Evolutionary conservation across 441 rosid genomes (phyloP).

Genomic region (Populus hybrid): DNA sequence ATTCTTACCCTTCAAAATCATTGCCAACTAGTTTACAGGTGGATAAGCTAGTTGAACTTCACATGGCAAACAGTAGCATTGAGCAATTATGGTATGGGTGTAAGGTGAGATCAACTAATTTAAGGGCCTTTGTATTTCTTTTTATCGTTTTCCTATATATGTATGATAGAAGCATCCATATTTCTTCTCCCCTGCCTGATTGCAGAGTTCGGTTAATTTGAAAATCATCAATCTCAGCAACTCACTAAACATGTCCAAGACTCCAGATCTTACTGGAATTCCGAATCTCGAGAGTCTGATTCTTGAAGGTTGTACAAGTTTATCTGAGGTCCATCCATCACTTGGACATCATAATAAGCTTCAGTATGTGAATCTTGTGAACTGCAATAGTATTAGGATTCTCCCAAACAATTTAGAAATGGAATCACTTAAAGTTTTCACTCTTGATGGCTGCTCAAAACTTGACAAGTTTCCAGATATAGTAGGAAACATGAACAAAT

Average conservation of each 20-base stretch:
- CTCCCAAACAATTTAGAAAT: conserved; percentile 8
- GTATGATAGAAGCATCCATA: too few species aligned
- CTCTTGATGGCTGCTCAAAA: conserved; percentile 13
- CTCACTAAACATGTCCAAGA: not conserved
- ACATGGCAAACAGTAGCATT: too few species aligned
- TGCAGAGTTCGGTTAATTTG: not conserved
- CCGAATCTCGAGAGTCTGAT: not conserved
- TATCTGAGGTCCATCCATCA: not conserved
- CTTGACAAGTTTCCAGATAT: conserved; percentile 11
- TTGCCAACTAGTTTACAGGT: too few species aligned
- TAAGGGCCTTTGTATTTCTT: too few species aligned
- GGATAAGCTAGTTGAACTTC: too few species aligned
- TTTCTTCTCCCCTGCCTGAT: not conserved
- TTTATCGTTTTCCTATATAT: too few species aligned
- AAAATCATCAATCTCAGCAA: conserved; percentile 1
- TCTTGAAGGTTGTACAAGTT: not conserved
- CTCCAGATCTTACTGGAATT: not conserved
- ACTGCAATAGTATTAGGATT: not conserved
- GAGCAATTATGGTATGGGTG: too few species aligned
- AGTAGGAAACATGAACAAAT: conserved; percentile 20
- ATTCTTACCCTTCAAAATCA: too few species aligned
- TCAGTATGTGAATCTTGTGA: not conserved
- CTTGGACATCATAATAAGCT: conserved; percentile 29
- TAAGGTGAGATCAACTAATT: too few species aligned
- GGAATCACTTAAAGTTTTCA: conserved; percentile 5